Evolutionary conservation across 345 rosid genomes (phyloP).

Genomic region (Eucalyptus marginata): DNA sequence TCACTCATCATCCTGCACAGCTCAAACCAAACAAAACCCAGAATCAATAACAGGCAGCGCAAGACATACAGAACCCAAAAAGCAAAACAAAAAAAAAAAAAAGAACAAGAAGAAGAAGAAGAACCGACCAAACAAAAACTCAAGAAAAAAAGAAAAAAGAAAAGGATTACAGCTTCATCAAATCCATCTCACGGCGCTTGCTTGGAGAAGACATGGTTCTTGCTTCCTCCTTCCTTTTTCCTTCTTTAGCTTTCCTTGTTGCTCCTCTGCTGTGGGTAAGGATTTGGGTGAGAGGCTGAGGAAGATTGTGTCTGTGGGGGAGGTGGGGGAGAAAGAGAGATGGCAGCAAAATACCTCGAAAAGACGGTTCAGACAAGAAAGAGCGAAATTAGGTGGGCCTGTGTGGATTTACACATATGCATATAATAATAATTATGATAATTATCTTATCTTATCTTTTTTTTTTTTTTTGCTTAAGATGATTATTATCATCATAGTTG

Average conservation of each 20-base stretch:
- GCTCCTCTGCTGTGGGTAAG: neutral
- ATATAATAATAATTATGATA: neutral
- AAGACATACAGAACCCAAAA: neutral
- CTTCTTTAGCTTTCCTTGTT: neutral
- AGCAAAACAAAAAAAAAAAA: neutral
- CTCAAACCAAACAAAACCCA: conserved; percentile 8
- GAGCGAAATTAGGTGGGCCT: neutral
- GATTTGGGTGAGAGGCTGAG: neutral
- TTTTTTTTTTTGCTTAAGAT: no score
- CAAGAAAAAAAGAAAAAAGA: neutral
- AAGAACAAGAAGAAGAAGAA: neutral
- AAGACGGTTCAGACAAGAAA: neutral
- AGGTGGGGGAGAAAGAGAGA: neutral
- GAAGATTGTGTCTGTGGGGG: neutral
- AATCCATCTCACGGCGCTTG: conserved; percentile 99
- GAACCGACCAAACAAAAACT: neutral
- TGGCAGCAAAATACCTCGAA: neutral
- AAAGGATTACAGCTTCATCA: conserved; percentile 83
- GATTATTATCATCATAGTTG: neutral
- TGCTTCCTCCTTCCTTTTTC: neutral
- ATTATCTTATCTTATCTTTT: no score
- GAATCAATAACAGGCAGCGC: neutral
- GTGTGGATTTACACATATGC: neutral
- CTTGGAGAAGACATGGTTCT: conserved; percentile 89
- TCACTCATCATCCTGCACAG: conserved; percentile 95